A percentile compares a stretch with the other conserved stretches of the same genome.
These are phyloP conservation scores for Aspergillus glaucus DNA, from an alignment of 2,329 filamentous ascomycete species.

Conservation along the genomic window DNA sequence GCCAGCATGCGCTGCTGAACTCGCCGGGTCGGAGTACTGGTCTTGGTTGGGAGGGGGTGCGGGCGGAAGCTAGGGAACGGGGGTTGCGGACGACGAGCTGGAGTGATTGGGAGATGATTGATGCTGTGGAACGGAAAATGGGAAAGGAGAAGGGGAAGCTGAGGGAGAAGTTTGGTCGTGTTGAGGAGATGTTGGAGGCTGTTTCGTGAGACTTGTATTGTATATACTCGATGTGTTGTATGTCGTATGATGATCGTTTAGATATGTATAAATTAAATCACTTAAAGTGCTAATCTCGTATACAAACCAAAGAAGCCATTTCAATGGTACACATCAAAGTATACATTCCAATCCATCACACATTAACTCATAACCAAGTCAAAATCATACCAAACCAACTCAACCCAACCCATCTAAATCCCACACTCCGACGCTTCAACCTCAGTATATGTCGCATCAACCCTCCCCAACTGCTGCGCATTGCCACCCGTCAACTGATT, in stretches of 20 bases:
- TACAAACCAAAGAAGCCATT: too few species aligned
- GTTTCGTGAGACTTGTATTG: constrained; percentile 10
- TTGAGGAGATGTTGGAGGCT: constrained; percentile 53
- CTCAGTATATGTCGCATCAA: constrained; percentile 26
- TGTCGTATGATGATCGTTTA: too few species aligned
- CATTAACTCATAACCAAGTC: background rate
- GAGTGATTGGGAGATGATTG: constrained; percentile 81
- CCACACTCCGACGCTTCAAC: constrained; percentile 14
- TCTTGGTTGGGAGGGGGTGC: constrained; percentile 72
- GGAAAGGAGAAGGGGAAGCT: constrained; percentile 66
- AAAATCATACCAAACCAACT: too few species aligned
- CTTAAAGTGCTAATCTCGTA: too few species aligned
- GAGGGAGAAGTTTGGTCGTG: constrained; percentile 60
- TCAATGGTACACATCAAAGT: too few species aligned
- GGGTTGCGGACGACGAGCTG: constrained; percentile 65
- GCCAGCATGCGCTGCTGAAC: constrained; percentile 42
- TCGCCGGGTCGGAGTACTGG: constrained; percentile 34
- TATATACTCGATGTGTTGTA: constrained; percentile 1
- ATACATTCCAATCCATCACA: background rate
- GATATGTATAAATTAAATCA: too few species aligned
- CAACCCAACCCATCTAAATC: background rate
- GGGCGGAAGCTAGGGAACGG: constrained; percentile 49
- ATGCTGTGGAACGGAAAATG: constrained; percentile 64
- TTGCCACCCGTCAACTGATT: constrained; percentile 43
- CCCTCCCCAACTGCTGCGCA: constrained; percentile 39